Conservation (phyloP, 768 basidiomycete genomes). For the Pleurotus djamor region DNA sequence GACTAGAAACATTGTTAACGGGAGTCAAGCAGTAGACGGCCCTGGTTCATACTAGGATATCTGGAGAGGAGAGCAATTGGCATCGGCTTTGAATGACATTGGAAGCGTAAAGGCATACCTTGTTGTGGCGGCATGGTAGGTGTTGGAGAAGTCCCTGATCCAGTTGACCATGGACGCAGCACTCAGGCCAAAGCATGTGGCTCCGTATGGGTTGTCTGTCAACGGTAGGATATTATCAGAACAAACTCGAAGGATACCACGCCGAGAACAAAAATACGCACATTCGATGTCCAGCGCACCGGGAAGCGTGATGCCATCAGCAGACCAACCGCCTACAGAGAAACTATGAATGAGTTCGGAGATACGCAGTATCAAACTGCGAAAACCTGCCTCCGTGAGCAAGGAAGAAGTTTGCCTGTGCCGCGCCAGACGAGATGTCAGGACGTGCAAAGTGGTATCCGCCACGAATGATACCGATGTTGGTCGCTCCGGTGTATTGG, state of each 20-base stretch:
- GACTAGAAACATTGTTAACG: conserved; percentile 23
- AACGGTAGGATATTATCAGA: not conserved
- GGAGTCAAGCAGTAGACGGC: not conserved
- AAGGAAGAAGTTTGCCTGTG: conserved; percentile 60
- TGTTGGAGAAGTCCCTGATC: conserved; percentile 60
- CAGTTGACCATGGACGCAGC: conserved; percentile 58
- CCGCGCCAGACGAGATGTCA: conserved; percentile 47
- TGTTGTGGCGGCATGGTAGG: conserved; percentile 46
- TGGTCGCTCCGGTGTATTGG: conserved; percentile 56
- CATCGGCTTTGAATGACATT: not conserved
- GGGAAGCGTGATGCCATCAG: conserved; percentile 59
- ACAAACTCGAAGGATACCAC: not conserved
- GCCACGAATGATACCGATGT: conserved; percentile 56
- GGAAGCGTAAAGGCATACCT: conserved; percentile 31
- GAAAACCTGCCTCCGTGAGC: conserved; percentile 39
- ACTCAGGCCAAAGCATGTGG: conserved; percentile 53
- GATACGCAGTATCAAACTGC: not conserved
- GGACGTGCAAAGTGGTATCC: conserved; percentile 63
- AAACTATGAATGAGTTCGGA: not conserved
- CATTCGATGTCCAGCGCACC: conserved; percentile 66
- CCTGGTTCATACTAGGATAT: not conserved
- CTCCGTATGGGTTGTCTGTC: conserved; percentile 49
- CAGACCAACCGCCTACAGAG: conserved; percentile 41
- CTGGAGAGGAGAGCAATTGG: not conserved
- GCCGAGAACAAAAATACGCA: conserved; percentile 19